These are phyloP conservation scores for Kluyveromyces siamensis DNA, from an alignment of 805 yeast genomes.

Conservation along the genomic window DNA sequence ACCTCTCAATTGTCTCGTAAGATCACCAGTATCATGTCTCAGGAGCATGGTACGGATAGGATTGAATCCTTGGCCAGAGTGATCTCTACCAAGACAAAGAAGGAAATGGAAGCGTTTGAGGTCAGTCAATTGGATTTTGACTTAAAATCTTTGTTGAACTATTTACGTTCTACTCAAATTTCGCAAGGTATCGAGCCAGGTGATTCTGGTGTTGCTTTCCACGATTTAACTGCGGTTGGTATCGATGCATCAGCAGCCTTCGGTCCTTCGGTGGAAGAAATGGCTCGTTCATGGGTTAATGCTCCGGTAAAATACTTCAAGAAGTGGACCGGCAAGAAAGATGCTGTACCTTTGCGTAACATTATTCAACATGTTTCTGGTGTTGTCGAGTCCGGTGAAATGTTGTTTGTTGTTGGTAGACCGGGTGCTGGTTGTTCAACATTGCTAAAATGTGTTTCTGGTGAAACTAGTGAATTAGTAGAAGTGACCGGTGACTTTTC, in stretches of 20 bases:
- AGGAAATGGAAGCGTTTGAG: conserved; percentile 37
- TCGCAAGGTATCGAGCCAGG: conserved; percentile 41
- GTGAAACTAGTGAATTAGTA: conserved; percentile 34
- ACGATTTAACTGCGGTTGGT: conserved; percentile 37
- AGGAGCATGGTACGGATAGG: conserved; percentile 31
- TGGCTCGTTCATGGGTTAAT: conserved; percentile 28
- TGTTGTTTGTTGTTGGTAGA: conserved; percentile 44
- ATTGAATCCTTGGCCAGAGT: conserved; percentile 43
- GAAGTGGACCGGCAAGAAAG: conserved; percentile 24
- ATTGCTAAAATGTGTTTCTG: conserved; percentile 38
- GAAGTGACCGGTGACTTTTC: conserved; percentile 33
- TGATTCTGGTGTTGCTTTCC: conserved; percentile 43
- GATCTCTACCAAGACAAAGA: conserved; percentile 40
- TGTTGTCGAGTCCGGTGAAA: conserved; percentile 40
- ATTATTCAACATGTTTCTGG: conserved; percentile 36
- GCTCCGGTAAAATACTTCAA: conserved; percentile 19
- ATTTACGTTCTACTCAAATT: conserved; percentile 30
- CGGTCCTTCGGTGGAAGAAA: conserved; percentile 39
- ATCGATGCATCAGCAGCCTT: conserved; percentile 45
- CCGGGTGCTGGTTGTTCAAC: conserved; percentile 65
- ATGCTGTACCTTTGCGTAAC: conserved; percentile 26
- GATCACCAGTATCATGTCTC: conserved; percentile 24
- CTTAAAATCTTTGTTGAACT: conserved; percentile 33
- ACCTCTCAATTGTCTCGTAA: conserved; percentile 25
- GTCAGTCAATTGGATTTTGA: conserved; percentile 39